Percentiles rank a stretch among this genome's conserved stretches.
Conservation (phyloP, 1,139 yeast species). For the Candida smagusa region DNA sequence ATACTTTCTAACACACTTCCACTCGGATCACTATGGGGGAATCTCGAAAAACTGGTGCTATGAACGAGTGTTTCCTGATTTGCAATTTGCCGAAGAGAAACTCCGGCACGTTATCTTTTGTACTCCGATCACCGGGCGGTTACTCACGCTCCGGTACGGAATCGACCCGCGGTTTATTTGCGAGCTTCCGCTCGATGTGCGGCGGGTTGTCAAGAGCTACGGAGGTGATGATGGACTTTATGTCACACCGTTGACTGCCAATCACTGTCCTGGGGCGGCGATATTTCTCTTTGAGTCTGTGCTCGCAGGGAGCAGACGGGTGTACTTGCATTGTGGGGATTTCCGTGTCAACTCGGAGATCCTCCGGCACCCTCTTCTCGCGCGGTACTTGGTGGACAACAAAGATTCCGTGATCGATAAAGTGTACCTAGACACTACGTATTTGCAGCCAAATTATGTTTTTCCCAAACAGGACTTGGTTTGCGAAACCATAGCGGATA, state of each 20-base stretch:
- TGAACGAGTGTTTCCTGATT: conserved; percentile 34
- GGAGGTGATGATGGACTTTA: conserved; percentile 39
- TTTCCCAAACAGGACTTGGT: conserved; percentile 79
- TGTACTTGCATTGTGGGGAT: conserved; percentile 85
- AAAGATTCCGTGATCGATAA: conserved; percentile 32
- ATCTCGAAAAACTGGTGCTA: conserved; percentile 69
- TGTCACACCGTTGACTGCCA: conserved; percentile 74
- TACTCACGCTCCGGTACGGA: conserved; percentile 53
- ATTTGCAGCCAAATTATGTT: conserved; percentile 66
- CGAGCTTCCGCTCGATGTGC: conserved; percentile 41
- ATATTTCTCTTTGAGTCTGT: conserved; percentile 68
- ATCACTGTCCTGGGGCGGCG: conserved; percentile 95
- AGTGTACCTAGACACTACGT: conserved; percentile 85
- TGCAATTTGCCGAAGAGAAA: conserved; percentile 33
- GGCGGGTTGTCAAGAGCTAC: conserved; percentile 27
- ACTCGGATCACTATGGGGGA: conserved; percentile 92
- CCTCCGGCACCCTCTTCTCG: conserved; percentile 32
- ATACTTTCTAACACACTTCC: conserved; percentile 79
- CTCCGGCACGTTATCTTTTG: conserved; percentile 54
- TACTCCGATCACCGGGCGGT: conserved; percentile 61
- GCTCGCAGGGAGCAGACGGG: conserved; percentile 21
- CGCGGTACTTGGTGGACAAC: conserved; percentile 27
- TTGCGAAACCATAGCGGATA: conserved; percentile 53
- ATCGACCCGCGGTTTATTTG: conserved; percentile 53
- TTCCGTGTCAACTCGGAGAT: conserved; percentile 65